A percentile compares a stretch with the other conserved stretches of the same genome.
Conservation (phyloP, 805 yeast genomes). For the Kockiozyma suomiensis region DNA sequence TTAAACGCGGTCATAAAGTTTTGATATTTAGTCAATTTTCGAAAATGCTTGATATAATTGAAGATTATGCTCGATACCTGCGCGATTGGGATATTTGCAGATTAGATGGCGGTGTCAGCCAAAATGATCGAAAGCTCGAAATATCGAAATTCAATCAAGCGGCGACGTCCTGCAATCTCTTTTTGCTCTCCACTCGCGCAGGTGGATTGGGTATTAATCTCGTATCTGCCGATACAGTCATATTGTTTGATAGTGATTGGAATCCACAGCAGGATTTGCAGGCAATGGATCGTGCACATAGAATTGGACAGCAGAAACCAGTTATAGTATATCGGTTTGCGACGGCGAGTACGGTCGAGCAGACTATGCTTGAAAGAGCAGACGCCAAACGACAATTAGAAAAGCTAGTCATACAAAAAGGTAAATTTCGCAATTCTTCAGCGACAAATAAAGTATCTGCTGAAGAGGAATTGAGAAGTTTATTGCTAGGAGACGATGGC, state of each 20-base stretch:
- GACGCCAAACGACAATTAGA: slow-evolving; percentile 79
- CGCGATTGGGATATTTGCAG: slow-evolving; percentile 55
- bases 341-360: slow-evolving; percentile 79
- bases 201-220: slow-evolving; percentile 93
- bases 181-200: slow-evolving; percentile 84
- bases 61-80: slow-evolving; percentile 64
- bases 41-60: slow-evolving; percentile 74
- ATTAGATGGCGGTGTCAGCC: slow-evolving; percentile 75
- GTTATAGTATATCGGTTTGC: slow-evolving; percentile 80
- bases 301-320: slow-evolving; percentile 88
- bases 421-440: slow-evolving; percentile 30
- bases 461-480: slow-evolving; percentile 17
- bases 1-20: slow-evolving; percentile 61
- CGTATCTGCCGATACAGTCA: slow-evolving; percentile 84
- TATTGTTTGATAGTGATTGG: slow-evolving; percentile 93
- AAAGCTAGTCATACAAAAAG: slow-evolving; percentile 54
- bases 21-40: slow-evolving; percentile 88
- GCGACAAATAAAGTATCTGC: neutral
- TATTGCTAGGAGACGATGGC: slow-evolving; percentile 24
- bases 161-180: slow-evolving; percentile 47
- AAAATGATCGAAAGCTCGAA: slow-evolving; percentile 64
- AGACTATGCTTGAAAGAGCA: slow-evolving; percentile 74
- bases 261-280: slow-evolving; percentile 96
- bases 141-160: slow-evolving; percentile 57
- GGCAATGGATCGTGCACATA: slow-evolving; percentile 93